Conservation (phyloP, 2,329 filamentous ascomycete genomes). For the Cordyceps sp. region DNA sequence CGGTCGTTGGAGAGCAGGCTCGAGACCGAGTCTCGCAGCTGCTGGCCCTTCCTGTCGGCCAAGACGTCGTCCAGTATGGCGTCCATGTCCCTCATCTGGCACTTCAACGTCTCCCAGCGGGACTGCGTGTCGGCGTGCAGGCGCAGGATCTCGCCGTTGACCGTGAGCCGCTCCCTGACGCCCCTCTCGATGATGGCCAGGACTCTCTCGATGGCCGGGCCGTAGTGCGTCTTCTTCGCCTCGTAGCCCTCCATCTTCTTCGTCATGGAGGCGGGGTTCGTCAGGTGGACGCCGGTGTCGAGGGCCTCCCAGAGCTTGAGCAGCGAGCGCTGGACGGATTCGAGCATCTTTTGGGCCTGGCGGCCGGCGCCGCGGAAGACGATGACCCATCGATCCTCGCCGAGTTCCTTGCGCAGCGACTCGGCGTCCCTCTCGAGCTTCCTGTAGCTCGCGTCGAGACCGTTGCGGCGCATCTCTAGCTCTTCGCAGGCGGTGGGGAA, state of each 20-base stretch:
- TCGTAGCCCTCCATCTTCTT: constrained; percentile 91
- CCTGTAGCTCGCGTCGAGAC: constrained; percentile 72
- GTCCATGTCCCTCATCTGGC: constrained; percentile 65
- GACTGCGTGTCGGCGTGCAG: constrained; percentile 72
- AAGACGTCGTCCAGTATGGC: constrained; percentile 56
- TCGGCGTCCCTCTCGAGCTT: constrained; percentile 84
- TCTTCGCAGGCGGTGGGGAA: constrained; percentile 90
- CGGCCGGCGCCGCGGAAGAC: constrained; percentile 87
- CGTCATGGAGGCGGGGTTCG: constrained; percentile 49
- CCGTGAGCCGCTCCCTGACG: constrained; percentile 86
- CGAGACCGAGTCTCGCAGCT: constrained; percentile 81
- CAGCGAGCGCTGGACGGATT: constrained; percentile 80
- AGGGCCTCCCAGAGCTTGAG: constrained; percentile 66
- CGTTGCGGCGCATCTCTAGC: constrained; percentile 55
- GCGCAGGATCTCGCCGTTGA: constrained; percentile 87
- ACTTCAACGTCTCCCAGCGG: constrained; percentile 64
- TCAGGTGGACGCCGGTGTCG: constrained; percentile 57
- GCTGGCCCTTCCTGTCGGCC: constrained; percentile 45
- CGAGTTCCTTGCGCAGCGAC: constrained; percentile 72
- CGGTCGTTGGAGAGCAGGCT: constrained; percentile 76
- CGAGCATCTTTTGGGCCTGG: constrained; percentile 92
- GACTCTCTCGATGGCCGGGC: constrained; percentile 81
- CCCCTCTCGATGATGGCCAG: constrained; percentile 87
- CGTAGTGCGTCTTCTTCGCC: constrained; percentile 86
- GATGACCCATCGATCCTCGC: constrained; percentile 89